Conservation (phyloP, 176 grass and related monocot genomes). For the Phoenix dactylifera region DNA sequence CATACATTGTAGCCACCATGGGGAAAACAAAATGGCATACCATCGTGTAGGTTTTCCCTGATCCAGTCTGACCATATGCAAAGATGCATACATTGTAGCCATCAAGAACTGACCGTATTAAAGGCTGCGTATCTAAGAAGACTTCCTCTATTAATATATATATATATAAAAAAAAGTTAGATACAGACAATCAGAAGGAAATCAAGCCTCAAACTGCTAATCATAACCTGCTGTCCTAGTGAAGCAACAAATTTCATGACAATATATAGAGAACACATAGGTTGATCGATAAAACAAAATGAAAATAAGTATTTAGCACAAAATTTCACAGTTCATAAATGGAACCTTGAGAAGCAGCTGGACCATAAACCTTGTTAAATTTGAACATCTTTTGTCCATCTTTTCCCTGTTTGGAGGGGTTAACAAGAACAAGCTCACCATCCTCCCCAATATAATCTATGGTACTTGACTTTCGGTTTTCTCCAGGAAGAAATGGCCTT, state of each 20-base stretch:
- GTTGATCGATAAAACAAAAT: too few species aligned
- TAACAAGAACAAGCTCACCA: constrained; percentile 63
- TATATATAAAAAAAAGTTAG: not conserved
- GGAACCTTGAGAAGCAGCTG: constrained; percentile 65
- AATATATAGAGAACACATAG: not conserved
- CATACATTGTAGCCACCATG: too few species aligned
- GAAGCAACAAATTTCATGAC: not conserved
- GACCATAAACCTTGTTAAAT: constrained; percentile 91
- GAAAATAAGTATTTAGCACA: not conserved
- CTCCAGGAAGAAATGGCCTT: constrained; percentile 67
- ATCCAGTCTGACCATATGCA: constrained; percentile 97
- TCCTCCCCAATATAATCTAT: constrained; percentile 54
- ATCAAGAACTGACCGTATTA: constrained; percentile 88
- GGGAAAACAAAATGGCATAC: constrained; percentile 29
- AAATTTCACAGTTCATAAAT: not conserved
- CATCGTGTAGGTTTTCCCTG: constrained; percentile 96
- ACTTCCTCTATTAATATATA: constrained; percentile 45
- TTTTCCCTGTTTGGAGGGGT: constrained; percentile 66
- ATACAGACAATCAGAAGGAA: not conserved
- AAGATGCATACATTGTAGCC: constrained; percentile 98
- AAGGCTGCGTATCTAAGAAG: constrained; percentile 73
- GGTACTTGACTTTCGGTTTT: constrained; percentile 37
- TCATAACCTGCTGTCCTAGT: not conserved
- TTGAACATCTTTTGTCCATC: constrained; percentile 67
- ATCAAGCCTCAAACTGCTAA: too few species aligned